phyloP scores from a whole-genome alignment of 2,329 filamentous ascomycete genomes.

The Neodidymelliopsis sp. region DNA sequence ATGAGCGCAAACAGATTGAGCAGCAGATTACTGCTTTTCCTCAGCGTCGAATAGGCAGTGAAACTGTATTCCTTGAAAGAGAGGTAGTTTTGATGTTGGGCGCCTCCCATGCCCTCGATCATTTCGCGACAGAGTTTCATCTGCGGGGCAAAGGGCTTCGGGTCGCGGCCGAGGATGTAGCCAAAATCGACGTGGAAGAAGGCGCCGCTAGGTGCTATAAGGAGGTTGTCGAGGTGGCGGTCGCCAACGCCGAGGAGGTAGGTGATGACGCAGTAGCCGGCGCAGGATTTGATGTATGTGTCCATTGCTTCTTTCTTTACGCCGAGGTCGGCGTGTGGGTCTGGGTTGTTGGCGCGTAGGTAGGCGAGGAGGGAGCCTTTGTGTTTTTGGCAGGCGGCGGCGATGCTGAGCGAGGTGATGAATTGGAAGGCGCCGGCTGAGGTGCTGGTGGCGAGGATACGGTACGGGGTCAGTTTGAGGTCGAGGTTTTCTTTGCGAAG shows the following conservation, averaged over 20 bases:
- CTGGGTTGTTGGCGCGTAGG: constrained; percentile 87
- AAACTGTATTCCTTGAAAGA: constrained; percentile 97
- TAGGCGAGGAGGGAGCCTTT: constrained; percentile 81
- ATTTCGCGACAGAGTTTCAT: constrained; percentile 99
- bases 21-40: constrained; percentile 89
- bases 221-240: constrained; percentile 92
- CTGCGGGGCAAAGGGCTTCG: constrained; percentile 94
- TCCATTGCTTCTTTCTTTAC: constrained; percentile 93
- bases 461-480: constrained; percentile 92
- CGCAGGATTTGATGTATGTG: constrained; percentile 93
- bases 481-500: constrained; percentile 96
- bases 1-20: constrained; percentile 95
- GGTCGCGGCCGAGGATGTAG: constrained; percentile 95
- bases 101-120: constrained; percentile 97
- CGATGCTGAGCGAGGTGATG: constrained; percentile 83
- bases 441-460: constrained; percentile 91
- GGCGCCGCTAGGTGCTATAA: constrained; percentile 86
- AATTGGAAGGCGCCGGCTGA: constrained; percentile 93
- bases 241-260: constrained; percentile 97
- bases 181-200: constrained; percentile 99
- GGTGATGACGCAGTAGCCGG: constrained; percentile 97
- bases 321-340: constrained; percentile 79
- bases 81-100: constrained; percentile 79
- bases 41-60: constrained; percentile 87
- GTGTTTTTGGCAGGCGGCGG: constrained; percentile 83